Base-by-base conservation (phyloP, 2,329 filamentous ascomycete genomes). In the Xylariaceae sp. region DNA sequence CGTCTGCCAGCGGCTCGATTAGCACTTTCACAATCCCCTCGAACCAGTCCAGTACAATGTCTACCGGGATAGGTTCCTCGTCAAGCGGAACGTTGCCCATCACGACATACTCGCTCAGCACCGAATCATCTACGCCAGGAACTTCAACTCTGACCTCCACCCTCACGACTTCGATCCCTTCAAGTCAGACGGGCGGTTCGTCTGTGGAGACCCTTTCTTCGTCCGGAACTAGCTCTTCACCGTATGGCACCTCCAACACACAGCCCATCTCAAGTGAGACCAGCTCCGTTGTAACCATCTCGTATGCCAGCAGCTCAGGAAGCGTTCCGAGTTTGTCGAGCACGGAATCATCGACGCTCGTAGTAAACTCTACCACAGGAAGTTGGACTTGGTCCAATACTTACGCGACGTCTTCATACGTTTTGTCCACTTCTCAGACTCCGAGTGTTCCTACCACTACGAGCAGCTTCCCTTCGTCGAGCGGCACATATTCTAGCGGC, bases 371-470 rank as follows among this genome's bases (percentile, higher is more conserved):
- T 19, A 62, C 59, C n/a, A 52, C 50, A 12, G 44, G 51, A 40
- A 48, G 55, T 40, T 62, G 59, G 55, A 62, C 59, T 18, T 62
- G 57, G 59, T 55, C 54, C 49, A 40, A 60, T n/a, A 54, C 53
- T 9, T 56, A 62, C 44, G 44, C 59, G 23, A 51, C 47, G 12
- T 63, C 49, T 19, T 50, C 55, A 7, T 48, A 40, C 40, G 37
- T 26, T 2, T 50, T 45, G 2, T 45, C 16, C 43, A 52, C 52
- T 29, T 60, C 54, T 5, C 40, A 3, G 20, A 48, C 57, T 37
- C 40, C 37, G 19, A 29, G 26, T 21, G 37, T 23, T 46, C 43
- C 48, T 18, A 14, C 4, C 4, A 12, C 42, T 14, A 4, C 53
- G 23, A 32, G 21, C 37, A 32, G 41, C 9, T 47, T 42, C 32